Percentiles rank a stretch among this genome's conserved stretches.
These are phyloP conservation scores for Rhododendron henanense DNA, from an alignment of 148 eudicot species.

Conservation along the genomic window DNA sequence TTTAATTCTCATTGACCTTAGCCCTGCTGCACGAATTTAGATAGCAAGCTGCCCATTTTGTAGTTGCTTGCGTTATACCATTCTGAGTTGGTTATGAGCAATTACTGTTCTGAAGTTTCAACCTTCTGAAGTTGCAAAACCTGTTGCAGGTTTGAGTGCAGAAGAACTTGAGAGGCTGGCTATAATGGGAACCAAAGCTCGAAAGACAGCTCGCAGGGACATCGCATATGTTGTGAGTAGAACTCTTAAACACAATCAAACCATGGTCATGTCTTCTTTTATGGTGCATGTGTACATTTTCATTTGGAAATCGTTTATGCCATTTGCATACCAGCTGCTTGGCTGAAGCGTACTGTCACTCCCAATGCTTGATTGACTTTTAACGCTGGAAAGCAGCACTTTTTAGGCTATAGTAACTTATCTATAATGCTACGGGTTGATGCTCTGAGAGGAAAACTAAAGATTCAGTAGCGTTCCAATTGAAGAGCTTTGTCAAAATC, in stretches of 20 bases:
- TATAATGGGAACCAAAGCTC: conserved; percentile 59
- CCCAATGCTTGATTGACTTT: neutral
- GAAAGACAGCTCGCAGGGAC: conserved; percentile 93
- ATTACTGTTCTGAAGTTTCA: neutral
- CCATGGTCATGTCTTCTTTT: neutral
- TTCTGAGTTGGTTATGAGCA: neutral
- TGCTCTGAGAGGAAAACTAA: neutral
- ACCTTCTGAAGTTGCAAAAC: conserved; percentile 1
- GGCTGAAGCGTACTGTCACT: neutral
- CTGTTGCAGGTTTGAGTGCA: conserved; percentile 47
- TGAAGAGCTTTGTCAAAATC: neutral
- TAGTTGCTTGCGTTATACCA: neutral
- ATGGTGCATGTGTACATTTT: neutral
- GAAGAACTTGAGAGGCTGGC: conserved; percentile 85
- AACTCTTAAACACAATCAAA: neutral
- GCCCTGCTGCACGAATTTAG: neutral
- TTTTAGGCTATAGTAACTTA: neutral
- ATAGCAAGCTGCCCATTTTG: neutral
- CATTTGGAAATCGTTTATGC: too few relatives aligned
- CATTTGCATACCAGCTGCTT: neutral
- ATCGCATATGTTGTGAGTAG: conserved; percentile 88
- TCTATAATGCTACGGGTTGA: neutral
- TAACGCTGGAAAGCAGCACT: neutral
- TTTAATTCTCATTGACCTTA: neutral
- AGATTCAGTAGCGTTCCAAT: neutral